Evolutionary conservation across 148 eudicot species (phyloP).

Genomic region (Mesembryanthemum crystallinum): DNA sequence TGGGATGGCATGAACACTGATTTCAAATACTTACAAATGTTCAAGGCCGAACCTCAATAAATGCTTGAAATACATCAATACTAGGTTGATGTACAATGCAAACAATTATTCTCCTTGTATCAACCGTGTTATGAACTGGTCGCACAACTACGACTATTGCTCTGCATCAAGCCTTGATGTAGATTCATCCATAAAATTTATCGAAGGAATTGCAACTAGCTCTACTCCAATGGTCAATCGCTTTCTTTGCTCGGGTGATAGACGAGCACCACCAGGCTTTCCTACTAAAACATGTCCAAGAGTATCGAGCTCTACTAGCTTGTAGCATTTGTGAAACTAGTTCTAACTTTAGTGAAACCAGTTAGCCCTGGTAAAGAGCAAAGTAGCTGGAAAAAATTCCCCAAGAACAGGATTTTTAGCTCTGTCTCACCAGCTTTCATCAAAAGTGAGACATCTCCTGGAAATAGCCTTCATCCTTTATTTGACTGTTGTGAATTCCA

Average conservation of each 20-base stretch:
- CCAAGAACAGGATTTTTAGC: no score
- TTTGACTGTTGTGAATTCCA: no score
- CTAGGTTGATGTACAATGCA: conserved; percentile 98
- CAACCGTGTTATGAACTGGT: conserved; percentile 86
- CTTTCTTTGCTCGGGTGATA: conserved; percentile 90
- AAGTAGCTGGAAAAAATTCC: no score
- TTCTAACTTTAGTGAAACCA: no score
- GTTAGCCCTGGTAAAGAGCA: no score
- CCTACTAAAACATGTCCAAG: conserved; percentile 79
- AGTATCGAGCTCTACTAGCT: conserved; percentile 65
- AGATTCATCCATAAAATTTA: conserved; percentile 95
- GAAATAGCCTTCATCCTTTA: no score
- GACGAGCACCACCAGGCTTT: conserved; percentile 63
- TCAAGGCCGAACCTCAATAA: conserved; percentile 65
- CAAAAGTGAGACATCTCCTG: no score
- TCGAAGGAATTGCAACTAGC: conserved; percentile 94
- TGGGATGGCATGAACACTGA: background rate
- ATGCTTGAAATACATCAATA: conserved; percentile 90
- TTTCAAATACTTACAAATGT: background rate
- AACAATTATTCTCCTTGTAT: conserved; percentile 92
- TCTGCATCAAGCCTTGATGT: conserved; percentile 98
- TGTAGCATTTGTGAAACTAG: no score
- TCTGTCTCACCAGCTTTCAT: no score
- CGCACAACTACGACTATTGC: conserved; percentile 95
- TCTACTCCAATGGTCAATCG: conserved; percentile 91